Conservation (phyloP, 208 protist species). For the Polymyxa betae region DNA sequence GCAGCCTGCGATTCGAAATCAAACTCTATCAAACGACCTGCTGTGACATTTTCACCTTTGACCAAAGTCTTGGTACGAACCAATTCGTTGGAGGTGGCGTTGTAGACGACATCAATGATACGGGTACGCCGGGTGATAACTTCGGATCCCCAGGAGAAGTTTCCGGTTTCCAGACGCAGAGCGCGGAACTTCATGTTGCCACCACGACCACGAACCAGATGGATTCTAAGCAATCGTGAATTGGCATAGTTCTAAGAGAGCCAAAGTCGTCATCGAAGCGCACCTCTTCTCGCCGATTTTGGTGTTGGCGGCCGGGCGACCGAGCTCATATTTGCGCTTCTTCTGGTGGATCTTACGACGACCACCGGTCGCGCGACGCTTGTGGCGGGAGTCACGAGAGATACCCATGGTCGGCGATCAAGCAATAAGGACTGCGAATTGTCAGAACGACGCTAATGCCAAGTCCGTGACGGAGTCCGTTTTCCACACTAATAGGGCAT, state of each 20-base stretch:
- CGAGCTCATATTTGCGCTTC: constrained; percentile 96
- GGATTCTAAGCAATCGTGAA: constrained; percentile 81
- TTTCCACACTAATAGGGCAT: background rate
- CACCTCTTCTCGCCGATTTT: constrained; percentile 81
- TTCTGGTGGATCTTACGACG: constrained; percentile 86
- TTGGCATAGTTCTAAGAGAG: background rate
- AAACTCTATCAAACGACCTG: background rate
- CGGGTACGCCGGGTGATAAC: constrained; percentile 72
- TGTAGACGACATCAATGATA: constrained; percentile 99
- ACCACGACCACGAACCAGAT: constrained; percentile 90
- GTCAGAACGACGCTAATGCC: background rate
- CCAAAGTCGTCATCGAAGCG: background rate
- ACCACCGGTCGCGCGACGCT: constrained; percentile 95
- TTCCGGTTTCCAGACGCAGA: constrained; percentile 96
- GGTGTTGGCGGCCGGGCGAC: constrained; percentile 93
- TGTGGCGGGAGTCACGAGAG: constrained; percentile 93
- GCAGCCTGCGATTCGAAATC: background rate
- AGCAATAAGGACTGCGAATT: constrained; percentile 8
- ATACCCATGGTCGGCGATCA: constrained; percentile 85
- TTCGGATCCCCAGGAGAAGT: constrained; percentile 94
- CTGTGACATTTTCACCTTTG: constrained; percentile 88
- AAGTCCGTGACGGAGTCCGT: constrained; percentile 39
- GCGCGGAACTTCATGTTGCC: constrained; percentile 97
- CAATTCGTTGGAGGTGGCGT: constrained; percentile 98
- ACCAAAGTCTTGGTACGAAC: constrained; percentile 99